Evolutionary conservation across 306 rosid species (phyloP).

Genomic region (Dalbergia cochinchinensis): DNA sequence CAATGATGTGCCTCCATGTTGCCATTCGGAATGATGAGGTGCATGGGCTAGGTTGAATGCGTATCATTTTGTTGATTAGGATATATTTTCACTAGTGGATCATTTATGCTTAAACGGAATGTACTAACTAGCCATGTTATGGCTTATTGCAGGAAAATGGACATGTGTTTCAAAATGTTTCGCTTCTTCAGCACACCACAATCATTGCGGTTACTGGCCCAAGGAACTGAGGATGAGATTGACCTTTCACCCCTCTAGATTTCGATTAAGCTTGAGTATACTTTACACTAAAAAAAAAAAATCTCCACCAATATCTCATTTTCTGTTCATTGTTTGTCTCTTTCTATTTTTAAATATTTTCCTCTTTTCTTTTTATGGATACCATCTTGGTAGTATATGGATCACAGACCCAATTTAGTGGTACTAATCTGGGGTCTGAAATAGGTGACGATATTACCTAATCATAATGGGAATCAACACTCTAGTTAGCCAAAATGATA

Average conservation of each 20-base stretch:
- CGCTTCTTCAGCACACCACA: conserved; percentile 16
- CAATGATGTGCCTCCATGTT: conserved; percentile 25
- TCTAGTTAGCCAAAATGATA: conserved; percentile 31
- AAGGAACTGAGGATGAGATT: conserved; percentile 43
- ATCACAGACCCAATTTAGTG: conserved; percentile 38
- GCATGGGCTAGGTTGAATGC: conserved; percentile 41
- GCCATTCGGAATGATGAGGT: conserved; percentile 28
- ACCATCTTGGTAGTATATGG: conserved; percentile 27
- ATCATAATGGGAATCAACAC: conserved; percentile 39
- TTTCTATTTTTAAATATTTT: conserved; percentile 31
- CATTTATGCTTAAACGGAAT: conserved; percentile 43
- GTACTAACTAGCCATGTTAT: conserved; percentile 20
- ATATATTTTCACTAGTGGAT: conserved; percentile 5
- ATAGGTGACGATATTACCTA: conserved; percentile 48
- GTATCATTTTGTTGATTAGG: conserved; percentile 2
- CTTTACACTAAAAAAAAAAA: conserved; percentile 13
- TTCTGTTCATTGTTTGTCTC: conserved; percentile 35
- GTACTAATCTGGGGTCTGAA: too few species aligned
- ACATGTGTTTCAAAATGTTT: conserved; percentile 27
- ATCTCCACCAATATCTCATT: conserved; percentile 31
- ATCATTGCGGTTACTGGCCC: conserved; percentile 38
- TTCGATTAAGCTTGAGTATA: conserved; percentile 25
- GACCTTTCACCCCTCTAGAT: conserved; percentile 34
- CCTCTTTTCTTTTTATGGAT: conserved; percentile 42
- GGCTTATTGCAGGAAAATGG: conserved; percentile 8